Evolutionary conservation across 2,329 filamentous ascomycete genomes (phyloP).

Genomic region (Phaeosphaeriaceae sp.): DNA sequence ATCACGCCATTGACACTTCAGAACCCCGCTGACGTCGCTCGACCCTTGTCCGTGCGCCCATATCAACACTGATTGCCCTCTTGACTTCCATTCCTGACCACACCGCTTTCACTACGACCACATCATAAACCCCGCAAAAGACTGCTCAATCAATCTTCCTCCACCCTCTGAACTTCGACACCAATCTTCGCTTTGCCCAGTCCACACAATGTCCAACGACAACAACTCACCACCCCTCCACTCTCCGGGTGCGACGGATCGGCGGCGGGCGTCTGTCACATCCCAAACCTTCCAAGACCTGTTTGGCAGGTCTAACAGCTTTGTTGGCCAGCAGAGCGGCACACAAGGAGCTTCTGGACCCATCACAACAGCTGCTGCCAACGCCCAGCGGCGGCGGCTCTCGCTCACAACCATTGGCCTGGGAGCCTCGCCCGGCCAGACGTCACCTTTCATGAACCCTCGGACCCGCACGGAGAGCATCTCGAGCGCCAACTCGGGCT

Average conservation of each 20-base stretch:
- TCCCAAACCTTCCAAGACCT: slow-evolving; percentile 58
- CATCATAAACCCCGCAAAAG: not conserved
- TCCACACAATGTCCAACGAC: slow-evolving; percentile 45
- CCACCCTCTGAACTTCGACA: slow-evolving; percentile 12
- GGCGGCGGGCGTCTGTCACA: slow-evolving; percentile 56
- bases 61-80: slow-evolving; percentile 26
- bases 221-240: slow-evolving; percentile 50
- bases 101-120: slow-evolving; percentile 1
- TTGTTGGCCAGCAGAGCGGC: slow-evolving; percentile 37
- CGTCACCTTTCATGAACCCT: slow-evolving; percentile 50
- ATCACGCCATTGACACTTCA: slow-evolving; percentile 37
- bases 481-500: slow-evolving; percentile 55
- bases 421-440: slow-evolving; percentile 52
- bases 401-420: slow-evolving; percentile 59
- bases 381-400: slow-evolving; percentile 58
- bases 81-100: slow-evolving; percentile 17
- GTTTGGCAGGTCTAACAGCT: slow-evolving; percentile 50
- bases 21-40: slow-evolving; percentile 15
- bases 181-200: not conserved
- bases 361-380: slow-evolving; percentile 57
- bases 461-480: slow-evolving; percentile 56
- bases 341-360: slow-evolving; percentile 50
- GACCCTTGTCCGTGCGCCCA: slow-evolving; percentile 29
- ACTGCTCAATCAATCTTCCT: slow-evolving; percentile 2
- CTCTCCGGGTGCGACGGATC: slow-evolving; percentile 44